Conservation (phyloP, 345 rosid genomes). For the Alliaria petiolata region DNA sequence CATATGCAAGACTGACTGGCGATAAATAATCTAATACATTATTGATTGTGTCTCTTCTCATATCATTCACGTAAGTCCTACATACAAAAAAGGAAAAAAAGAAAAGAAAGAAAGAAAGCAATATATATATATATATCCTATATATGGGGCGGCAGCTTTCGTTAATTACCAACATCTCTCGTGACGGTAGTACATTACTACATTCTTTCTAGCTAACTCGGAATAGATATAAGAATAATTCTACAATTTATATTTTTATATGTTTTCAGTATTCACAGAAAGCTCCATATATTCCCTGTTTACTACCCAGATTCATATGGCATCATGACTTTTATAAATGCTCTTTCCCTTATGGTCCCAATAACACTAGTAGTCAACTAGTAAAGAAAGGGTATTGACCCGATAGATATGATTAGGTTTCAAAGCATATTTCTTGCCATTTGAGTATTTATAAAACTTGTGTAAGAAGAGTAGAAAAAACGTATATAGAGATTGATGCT, state of each 20-base stretch:
- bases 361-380: slow-evolving; percentile 14
- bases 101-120: background rate
- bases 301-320: slow-evolving; percentile 14
- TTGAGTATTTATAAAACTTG: background rate
- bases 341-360: slow-evolving; percentile 28
- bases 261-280: slow-evolving; percentile 2
- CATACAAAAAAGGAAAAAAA: background rate
- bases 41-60: background rate
- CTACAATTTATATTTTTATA: background rate
- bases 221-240: background rate
- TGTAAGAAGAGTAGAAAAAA: background rate
- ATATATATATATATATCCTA: no score
- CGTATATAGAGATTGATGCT: background rate
- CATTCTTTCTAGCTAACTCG: slow-evolving; percentile 8
- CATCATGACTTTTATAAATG: slow-evolving; percentile 27
- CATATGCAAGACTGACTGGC: background rate
- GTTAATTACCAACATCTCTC: slow-evolving; percentile 10
- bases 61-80: background rate
- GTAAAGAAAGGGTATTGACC: slow-evolving; percentile 1
- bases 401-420: background rate
- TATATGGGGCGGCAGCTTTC: slow-evolving; percentile 3
- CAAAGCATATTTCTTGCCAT: slow-evolving; percentile 6
- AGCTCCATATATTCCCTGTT: slow-evolving; percentile 20
- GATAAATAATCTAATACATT: background rate
- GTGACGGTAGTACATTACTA: no score